A percentile compares a stretch with the other conserved stretches of the same genome.
These are phyloP conservation scores for Penicillium bialowiezense DNA, from an alignment of 495 filamentous ascomycete genomes.

Conservation along the genomic window DNA sequence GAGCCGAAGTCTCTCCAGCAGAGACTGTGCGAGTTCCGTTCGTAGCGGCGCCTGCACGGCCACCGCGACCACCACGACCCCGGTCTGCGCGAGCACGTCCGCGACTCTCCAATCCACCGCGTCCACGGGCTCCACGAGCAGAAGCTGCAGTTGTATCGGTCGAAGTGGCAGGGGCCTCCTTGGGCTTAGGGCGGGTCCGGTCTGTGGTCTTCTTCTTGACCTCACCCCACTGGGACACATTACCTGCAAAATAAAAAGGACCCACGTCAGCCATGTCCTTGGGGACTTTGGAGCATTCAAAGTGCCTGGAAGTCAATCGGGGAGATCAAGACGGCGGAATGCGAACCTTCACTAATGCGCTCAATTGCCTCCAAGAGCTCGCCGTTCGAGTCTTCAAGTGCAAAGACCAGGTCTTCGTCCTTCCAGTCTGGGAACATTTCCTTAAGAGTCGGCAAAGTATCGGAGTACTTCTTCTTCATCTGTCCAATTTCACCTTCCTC, in stretches of 20 bases:
- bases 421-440: conserved; percentile 93
- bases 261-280: conserved; percentile 21
- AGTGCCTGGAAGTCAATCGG: conserved; percentile 4
- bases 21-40: conserved; percentile 49
- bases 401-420: conserved; percentile 85
- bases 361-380: conserved; percentile 80
- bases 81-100: conserved; percentile 72
- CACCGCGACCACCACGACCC: conserved; percentile 73
- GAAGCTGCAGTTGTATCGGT: conserved; percentile 45
- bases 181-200: conserved; percentile 75
- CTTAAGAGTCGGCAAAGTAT: conserved; percentile 70
- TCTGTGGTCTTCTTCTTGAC: conserved; percentile 91
- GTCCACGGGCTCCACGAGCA: conserved; percentile 60
- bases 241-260: conserved; percentile 52
- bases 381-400: conserved; percentile 86
- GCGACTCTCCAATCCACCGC: conserved; percentile 63
- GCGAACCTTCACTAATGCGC: conserved; percentile 85
- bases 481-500: conserved; percentile 89
- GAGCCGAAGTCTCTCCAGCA: conserved; percentile 25
- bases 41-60: conserved; percentile 51
- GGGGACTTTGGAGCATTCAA: not conserved
- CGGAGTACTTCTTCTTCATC: conserved; percentile 82
- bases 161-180: conserved; percentile 61
- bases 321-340: conserved; percentile 2
- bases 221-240: conserved; percentile 90